A percentile compares a stretch with the other conserved stretches of the same genome.
These are phyloP conservation scores for Isabelozyma gotoi DNA, from an alignment of 805 yeast species.

Conservation along the genomic window DNA sequence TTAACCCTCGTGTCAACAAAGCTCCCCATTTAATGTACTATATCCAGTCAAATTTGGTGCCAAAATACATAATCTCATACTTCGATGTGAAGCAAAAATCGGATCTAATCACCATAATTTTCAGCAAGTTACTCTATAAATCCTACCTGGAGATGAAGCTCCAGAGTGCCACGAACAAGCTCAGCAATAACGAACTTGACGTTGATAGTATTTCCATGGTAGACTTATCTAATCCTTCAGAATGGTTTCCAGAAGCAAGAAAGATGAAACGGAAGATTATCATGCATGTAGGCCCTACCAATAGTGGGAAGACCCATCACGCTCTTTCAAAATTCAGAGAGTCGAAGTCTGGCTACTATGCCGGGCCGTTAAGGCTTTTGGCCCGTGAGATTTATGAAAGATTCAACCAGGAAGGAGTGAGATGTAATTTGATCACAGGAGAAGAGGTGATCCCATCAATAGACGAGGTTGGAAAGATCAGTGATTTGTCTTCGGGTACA, in stretches of 20 bases:
- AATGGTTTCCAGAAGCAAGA: conserved; percentile 85
- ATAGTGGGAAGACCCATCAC: conserved; percentile 88
- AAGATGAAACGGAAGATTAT: conserved; percentile 72
- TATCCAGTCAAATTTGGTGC: conserved; percentile 16
- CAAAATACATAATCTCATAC: conserved; percentile 16
- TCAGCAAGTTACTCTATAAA: conserved; percentile 24
- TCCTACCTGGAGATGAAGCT: conserved; percentile 14
- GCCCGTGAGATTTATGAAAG: conserved; percentile 91
- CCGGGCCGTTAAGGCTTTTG: conserved; percentile 88
- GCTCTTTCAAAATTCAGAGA: conserved; percentile 69
- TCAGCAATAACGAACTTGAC: conserved; percentile 2
- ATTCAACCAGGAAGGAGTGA: conserved; percentile 60
- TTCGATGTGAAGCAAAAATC: conserved; percentile 13
- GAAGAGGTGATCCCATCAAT: conserved; percentile 79
- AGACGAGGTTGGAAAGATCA: conserved; percentile 70
- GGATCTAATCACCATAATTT: conserved; percentile 19
- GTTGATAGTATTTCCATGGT: conserved; percentile 9
- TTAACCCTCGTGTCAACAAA: conserved; percentile 24
- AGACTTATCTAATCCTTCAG: conserved; percentile 38
- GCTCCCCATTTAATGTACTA: conserved; percentile 7
- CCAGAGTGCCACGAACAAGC: conserved; percentile 6
- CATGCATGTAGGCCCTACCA: conserved; percentile 98
- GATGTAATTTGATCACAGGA: conserved; percentile 91
- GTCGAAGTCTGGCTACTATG: conserved; percentile 79
- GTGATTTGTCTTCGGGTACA: conserved; percentile 81